Base-by-base conservation (phyloP, 2,329 filamentous ascomycete species). In the Verticillium nonalfalfae region DNA sequence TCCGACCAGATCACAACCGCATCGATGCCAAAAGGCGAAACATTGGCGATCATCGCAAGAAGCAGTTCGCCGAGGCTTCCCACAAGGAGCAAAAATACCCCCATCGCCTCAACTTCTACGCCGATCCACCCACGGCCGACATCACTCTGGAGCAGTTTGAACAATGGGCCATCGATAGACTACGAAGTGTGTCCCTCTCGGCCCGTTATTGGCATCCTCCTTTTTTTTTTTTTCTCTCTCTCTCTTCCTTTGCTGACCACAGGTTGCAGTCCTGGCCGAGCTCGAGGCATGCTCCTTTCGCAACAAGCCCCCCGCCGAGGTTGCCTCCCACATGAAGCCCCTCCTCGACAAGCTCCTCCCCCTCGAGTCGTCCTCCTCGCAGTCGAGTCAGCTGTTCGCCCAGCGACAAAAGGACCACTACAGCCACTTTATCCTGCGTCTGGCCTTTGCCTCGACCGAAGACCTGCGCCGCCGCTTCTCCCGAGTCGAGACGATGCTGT, bases 71-170 rank as follows among this genome's bases (percentile, higher is more conserved):
- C 61, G 82, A 86, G 21, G 85, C 91, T 18, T 80, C 83, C 60
- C 97, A 88, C 80, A 88, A 91, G 74, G 87, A 92, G 66, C 83
- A 89, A 61, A 82, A 89, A 54, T 99, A 98, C 73, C 86, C 89
- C 14, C 84, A 94, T 74, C 89, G 93, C 61, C 85, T 99, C 70
- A 99, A 96, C 80, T 94, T 97, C 76, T 99, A 99, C 78, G 79
- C 86, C 54, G 83, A 89, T 33, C 91, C 95, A 56, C 95, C 95
- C 0, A 97, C 93, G 0, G 90, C 90, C 57, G 95, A 99, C 72
- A 95, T 99, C 68, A 96, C 92, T 0, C 86, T 99, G 52, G 95
- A 99, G 72, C 89, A 99, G 73, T 99, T 99, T 70, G 95, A 99
- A 74, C 93, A 97, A 83, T 99, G 95, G 95, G 95, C 93, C 11